phyloP scores from a whole-genome alignment of 768 basidiomycete species.

The Suillus americanus region DNA sequence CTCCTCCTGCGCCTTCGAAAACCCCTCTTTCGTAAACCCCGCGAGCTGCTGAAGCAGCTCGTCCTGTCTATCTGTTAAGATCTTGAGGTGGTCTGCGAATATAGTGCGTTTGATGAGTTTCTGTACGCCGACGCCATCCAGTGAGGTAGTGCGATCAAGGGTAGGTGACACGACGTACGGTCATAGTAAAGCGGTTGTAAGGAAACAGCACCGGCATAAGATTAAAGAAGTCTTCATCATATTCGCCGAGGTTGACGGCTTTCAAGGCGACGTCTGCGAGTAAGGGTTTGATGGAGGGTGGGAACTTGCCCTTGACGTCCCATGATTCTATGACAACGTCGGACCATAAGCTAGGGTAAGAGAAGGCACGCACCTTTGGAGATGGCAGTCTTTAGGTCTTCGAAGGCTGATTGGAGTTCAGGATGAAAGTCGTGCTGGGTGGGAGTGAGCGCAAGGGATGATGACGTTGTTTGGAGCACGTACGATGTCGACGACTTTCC shows the following conservation, averaged over 20 bases:
- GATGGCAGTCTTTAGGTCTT: constrained; percentile 60
- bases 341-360: not conserved
- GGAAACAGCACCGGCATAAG: constrained; percentile 86
- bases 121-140: not conserved
- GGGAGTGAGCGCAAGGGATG: not conserved
- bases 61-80: constrained; percentile 68
- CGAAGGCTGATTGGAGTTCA: constrained; percentile 60
- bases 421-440: constrained; percentile 66
- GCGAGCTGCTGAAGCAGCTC: constrained; percentile 63
- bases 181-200: constrained; percentile 96
- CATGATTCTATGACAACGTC: constrained; percentile 57
- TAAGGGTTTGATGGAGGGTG: constrained; percentile 70
- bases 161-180: constrained; percentile 41
- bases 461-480: constrained; percentile 15
- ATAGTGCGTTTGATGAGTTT: constrained; percentile 84
- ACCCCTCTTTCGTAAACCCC: constrained; percentile 61
- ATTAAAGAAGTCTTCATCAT: constrained; percentile 90
- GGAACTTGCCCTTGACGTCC: constrained; percentile 88
- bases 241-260: constrained; percentile 83
- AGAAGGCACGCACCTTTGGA: constrained; percentile 44
- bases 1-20: constrained; percentile 69
- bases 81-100: constrained; percentile 66
- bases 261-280: constrained; percentile 71
- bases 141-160: not conserved
- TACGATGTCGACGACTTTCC: constrained; percentile 69